Evolutionary conservation across 108 stramenopile genomes (phyloP), one percentile per base, ranked within the genome.

Genomic region (Nannochloropsis granulata): DNA sequence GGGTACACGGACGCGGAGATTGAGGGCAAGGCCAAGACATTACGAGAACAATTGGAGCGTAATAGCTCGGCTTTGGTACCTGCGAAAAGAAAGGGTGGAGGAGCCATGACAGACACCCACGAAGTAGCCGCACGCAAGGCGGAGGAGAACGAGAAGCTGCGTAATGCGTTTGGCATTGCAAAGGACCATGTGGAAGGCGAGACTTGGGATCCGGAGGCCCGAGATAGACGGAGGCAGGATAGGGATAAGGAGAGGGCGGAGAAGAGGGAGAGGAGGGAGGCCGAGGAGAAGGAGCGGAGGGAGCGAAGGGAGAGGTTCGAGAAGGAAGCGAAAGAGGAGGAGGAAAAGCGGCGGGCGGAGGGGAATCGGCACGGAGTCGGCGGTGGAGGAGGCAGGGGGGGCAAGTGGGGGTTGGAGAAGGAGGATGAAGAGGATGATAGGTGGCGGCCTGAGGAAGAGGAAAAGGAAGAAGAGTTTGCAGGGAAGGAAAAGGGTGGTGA

Each of bases 131-230:
- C 42, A 16, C 43, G 83, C 81, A 88, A 86, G 84, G 86, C 43
- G 86, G 85, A 88, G 11, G 87, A 83, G 12, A 86, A 87, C 44
- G 82, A 81, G 25, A 34, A 79, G 83, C 44, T 89, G 85, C 26
- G 88, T 13, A 81, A 86, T 24, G 89, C 89, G 43, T 89, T 89
- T 34, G 89, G 89, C 3, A 86, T 88, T 5, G 85, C 85, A 23
- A 80, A 87, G 21, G 88, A 89, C 82, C 87, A 88, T 24, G 86
- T 86, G 10, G 88, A 87, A n/a, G 88, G 88, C 19, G 87, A 89
- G 45, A 79, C 87, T 24, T 89, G 87, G 81, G 88, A 89, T 26
- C 84, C 85, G 44, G 88, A 84, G 46, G 84, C 84, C n/a, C 89
- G 88, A 85, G 87, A 43, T 34, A 45, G 81, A 42, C 84, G 79